Evolutionary conservation across 805 yeast species (phyloP), one percentile per base, ranked within the genome.

Genomic region (Candida verbasci): DNA sequence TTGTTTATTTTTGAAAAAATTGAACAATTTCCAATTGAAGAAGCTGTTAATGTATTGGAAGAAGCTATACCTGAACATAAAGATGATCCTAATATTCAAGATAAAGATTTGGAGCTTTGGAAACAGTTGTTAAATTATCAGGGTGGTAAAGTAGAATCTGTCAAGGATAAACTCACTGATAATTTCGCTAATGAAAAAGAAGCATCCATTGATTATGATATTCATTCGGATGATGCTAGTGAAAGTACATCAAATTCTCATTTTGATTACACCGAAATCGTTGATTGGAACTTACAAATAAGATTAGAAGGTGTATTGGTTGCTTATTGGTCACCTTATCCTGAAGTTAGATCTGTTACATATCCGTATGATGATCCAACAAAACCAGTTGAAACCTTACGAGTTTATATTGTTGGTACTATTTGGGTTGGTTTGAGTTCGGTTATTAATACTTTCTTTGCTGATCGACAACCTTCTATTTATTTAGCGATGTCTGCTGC

Each of bases 361-460:
- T 58, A 49, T 29, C 50, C 56, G 9, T 56, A 48, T 27, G 72
- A 63, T 44, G 65, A 65, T 52, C 69, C 68, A 10, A 46, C 49
- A 6, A 41, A 55, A 32, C 48, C 49, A 8, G 53, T 55, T 24
- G 69, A 70, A 56, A 67, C 72, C 3, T 35, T 63, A 32, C 52
- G 74, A 48, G 73, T 72, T 45, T 79, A 80, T 65, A 58, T 65
- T 6, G 55, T 78, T 17, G 78, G 75, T 1, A 40, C 72, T 2
- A 47, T 74, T 26, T 69, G 79, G 71, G 69, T 74, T 3, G 58
- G 67, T 16, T 54, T 78, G 16, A 79, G 80, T 15, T 51, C 78
- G 29, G 72, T 74, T 43, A 62, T 76, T 44, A 76, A 77, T 48
- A 73, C 74, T 46, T 76, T 77, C 48, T 78, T 78, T 51, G 56